Evolutionary conservation across 176 grass and related monocot genomes (phyloP).

Genomic region (Oryza officinalis): DNA sequence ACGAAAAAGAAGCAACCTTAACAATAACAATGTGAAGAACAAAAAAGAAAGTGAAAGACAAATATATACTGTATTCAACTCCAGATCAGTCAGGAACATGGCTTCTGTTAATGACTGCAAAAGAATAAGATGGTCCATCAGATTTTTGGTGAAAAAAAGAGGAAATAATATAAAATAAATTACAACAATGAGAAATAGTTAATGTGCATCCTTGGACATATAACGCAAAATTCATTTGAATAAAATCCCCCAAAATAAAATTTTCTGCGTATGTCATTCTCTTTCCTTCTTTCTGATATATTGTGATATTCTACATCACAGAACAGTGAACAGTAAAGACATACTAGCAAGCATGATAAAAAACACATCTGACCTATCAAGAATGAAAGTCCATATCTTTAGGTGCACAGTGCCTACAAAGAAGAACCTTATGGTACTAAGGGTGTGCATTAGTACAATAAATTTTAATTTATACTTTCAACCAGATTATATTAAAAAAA

Average conservation of each 20-base stretch:
- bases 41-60: conserved; percentile 28
- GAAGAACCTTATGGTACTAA: background rate
- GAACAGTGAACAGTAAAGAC: background rate
- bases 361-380: background rate
- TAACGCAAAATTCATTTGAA: background rate
- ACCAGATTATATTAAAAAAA: background rate
- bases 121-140: conserved; percentile 41
- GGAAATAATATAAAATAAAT: background rate
- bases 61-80: conserved; percentile 72
- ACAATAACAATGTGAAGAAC: background rate
- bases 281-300: background rate
- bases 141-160: conserved; percentile 6
- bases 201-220: background rate
- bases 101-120: conserved; percentile 86
- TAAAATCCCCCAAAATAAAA: background rate
- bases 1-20: conserved; percentile 14
- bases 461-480: background rate
- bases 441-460: background rate
- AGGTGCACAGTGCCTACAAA: background rate
- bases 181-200: background rate
- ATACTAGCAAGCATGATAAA: background rate
- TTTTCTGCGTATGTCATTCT: background rate
- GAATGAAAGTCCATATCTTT: background rate
- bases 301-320: background rate
- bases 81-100: conserved; percentile 96